Evolutionary conservation across 495 filamentous ascomycete genomes (phyloP).

Genomic region (Aspergillus haitiensis): DNA sequence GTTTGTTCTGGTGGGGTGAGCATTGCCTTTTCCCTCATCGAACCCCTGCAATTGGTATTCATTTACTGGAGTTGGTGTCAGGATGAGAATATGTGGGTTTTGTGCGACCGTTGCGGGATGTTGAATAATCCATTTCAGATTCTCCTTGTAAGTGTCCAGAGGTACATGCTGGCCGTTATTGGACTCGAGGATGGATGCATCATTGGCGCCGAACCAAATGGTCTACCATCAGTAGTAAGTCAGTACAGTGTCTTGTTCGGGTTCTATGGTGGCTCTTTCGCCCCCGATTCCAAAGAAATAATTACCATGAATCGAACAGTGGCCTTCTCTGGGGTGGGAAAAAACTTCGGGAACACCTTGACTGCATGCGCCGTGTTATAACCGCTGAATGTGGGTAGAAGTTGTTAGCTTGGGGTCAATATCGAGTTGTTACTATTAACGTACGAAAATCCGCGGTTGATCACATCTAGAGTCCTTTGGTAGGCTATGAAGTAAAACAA

Average conservation of each 20-base stretch:
- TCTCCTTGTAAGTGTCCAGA: conserved; percentile 66
- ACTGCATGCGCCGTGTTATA: conserved; percentile 68
- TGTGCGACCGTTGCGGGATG: conserved; percentile 69
- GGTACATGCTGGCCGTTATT: conserved; percentile 67
- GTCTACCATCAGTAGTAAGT: conserved; percentile 48
- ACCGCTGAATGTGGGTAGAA: conserved; percentile 44
- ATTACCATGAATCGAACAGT: conserved; percentile 67
- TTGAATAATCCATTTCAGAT: conserved; percentile 65
- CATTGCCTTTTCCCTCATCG: conserved; percentile 52
- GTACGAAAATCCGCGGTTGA: conserved; percentile 66
- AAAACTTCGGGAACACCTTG: conserved; percentile 56
- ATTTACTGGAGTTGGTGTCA: conserved; percentile 79
- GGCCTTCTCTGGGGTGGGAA: conserved; percentile 55
- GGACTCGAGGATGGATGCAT: conserved; percentile 64
- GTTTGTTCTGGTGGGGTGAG: conserved; percentile 58
- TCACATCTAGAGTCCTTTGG: conserved; percentile 62
- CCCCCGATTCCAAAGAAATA: background rate
- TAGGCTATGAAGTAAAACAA: conserved; percentile 47
- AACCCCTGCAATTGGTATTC: conserved; percentile 62
- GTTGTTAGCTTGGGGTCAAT: conserved; percentile 1
- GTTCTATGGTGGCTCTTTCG: background rate
- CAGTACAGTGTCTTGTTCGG: background rate
- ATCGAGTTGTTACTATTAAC: conserved; percentile 1
- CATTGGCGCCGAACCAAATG: conserved; percentile 86
- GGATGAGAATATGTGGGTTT: conserved; percentile 67